Conservation (phyloP, 768 basidiomycete genomes). For the Exidia glandulosa region DNA sequence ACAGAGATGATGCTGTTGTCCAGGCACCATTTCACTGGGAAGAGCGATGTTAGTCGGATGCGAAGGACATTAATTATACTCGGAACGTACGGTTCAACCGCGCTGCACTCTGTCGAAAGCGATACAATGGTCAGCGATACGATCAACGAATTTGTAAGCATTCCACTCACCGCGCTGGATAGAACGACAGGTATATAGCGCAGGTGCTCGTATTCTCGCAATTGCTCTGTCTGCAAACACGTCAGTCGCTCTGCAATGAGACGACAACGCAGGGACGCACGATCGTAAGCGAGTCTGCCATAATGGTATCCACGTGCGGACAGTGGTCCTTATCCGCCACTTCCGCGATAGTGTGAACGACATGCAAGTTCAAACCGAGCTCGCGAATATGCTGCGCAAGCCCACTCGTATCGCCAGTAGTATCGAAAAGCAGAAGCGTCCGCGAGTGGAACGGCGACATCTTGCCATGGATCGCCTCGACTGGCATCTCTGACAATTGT, state of each 20-base stretch:
- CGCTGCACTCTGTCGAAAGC: slow-evolving; percentile 21
- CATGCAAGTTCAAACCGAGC: slow-evolving; percentile 66
- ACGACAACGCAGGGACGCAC: slow-evolving; percentile 34
- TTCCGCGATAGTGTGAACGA: slow-evolving; percentile 68
- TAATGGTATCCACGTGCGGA: slow-evolving; percentile 89
- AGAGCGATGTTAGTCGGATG: slow-evolving; percentile 16
- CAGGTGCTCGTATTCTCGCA: slow-evolving; percentile 87
- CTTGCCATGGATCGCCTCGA: slow-evolving; percentile 64
- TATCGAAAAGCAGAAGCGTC: slow-evolving; percentile 87
- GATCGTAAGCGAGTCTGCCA: slow-evolving; percentile 79
- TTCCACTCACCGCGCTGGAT: slow-evolving; percentile 48
- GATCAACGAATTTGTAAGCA: slow-evolving; percentile 1
- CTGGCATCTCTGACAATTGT: slow-evolving; percentile 62
- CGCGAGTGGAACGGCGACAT: slow-evolving; percentile 82
- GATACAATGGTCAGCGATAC: slow-evolving; percentile 35
- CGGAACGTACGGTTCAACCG: slow-evolving; percentile 51
- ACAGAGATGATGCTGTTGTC: slow-evolving; percentile 95
- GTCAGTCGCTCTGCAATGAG: neutral
- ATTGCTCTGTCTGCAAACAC: slow-evolving; percentile 59
- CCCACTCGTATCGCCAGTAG: slow-evolving; percentile 59
- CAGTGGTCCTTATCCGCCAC: slow-evolving; percentile 72
- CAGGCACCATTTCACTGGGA: slow-evolving; percentile 90
- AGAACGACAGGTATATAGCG: slow-evolving; percentile 95
- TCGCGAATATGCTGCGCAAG: slow-evolving; percentile 70
- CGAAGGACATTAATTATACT: slow-evolving; percentile 5